Evolutionary conservation across 768 basidiomycete species (phyloP).

Genomic region (Hericium alpestre): DNA sequence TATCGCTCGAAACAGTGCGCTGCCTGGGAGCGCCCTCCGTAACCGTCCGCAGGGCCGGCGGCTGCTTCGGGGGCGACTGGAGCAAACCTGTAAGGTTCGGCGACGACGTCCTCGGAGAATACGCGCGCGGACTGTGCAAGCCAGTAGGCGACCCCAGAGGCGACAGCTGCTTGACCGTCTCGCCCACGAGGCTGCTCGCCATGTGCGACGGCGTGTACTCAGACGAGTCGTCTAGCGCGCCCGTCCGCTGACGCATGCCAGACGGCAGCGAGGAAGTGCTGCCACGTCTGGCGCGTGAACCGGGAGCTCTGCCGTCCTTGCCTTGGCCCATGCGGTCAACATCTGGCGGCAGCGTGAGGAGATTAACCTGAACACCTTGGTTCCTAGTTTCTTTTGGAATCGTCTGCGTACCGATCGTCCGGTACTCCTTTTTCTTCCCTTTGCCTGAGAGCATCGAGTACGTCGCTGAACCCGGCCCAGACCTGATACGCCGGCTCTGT

Average conservation of each 20-base stretch:
- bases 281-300: slow-evolving; percentile 2
- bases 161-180: slow-evolving; percentile 19
- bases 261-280: not conserved
- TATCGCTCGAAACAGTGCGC: slow-evolving; percentile 37
- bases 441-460: slow-evolving; percentile 16
- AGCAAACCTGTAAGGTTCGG: slow-evolving; percentile 9
- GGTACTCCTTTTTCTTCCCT: slow-evolving; percentile 45
- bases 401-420: slow-evolving; percentile 65
- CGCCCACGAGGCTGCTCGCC: slow-evolving; percentile 2
- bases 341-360: slow-evolving; percentile 10
- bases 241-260: not conserved
- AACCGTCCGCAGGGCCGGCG: slow-evolving; percentile 9
- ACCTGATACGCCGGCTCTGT: slow-evolving; percentile 15
- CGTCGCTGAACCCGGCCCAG: slow-evolving; percentile 24
- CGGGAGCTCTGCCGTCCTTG: slow-evolving; percentile 4
- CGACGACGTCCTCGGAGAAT: slow-evolving; percentile 15
- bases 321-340: slow-evolving; percentile 11
- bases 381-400: slow-evolving; percentile 39
- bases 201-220: not conserved
- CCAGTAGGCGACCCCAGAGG: slow-evolving; percentile 21
- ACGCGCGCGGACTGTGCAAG: slow-evolving; percentile 9
- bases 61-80: slow-evolving; percentile 8
- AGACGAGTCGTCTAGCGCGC: not conserved
- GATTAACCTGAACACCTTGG: slow-evolving; percentile 50
- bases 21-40: slow-evolving; percentile 16